phyloP scores from a whole-genome alignment of 306 rosid species.

The Ammopiptanthus mongolicus region DNA sequence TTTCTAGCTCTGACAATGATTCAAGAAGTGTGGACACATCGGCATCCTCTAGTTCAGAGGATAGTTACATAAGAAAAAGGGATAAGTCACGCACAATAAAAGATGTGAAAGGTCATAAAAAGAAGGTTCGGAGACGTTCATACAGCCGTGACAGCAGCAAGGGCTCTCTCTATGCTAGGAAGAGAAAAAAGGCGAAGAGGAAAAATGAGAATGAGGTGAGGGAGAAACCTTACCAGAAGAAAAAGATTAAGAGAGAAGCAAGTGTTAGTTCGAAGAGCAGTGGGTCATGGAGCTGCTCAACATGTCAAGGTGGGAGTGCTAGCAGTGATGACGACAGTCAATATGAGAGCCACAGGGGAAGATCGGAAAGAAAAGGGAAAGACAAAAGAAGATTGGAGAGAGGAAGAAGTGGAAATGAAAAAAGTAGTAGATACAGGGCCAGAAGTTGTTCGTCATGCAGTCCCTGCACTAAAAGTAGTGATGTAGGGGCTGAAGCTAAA shows the following conservation, averaged over 20 bases:
- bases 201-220: constrained; percentile 34
- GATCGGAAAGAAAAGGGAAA: constrained; percentile 41
- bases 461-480: constrained; percentile 28
- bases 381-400: constrained; percentile 28
- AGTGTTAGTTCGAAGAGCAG: constrained; percentile 39
- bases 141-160: constrained; percentile 41
- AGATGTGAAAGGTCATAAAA: constrained; percentile 46
- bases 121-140: constrained; percentile 43
- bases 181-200: constrained; percentile 56
- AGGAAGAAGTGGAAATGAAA: constrained; percentile 35
- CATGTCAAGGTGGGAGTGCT: constrained; percentile 39
- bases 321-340: constrained; percentile 40
- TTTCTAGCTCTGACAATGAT: constrained; percentile 44
- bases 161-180: constrained; percentile 43
- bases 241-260: constrained; percentile 49
- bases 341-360: constrained; percentile 32
- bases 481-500: constrained; percentile 34
- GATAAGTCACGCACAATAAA: constrained; percentile 41
- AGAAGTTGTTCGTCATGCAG: constrained; percentile 51
- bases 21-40: constrained; percentile 34
- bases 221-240: constrained; percentile 42
- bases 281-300: constrained; percentile 45
- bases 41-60: constrained; percentile 53
- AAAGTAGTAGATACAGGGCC: constrained; percentile 47
- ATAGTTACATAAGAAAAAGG: constrained; percentile 42